A percentile compares a stretch with the other conserved stretches of the same genome.
These are phyloP conservation scores for Plasmodium coatneyi DNA, from an alignment of 169 alveolate genomes.

Conservation along the genomic window DNA sequence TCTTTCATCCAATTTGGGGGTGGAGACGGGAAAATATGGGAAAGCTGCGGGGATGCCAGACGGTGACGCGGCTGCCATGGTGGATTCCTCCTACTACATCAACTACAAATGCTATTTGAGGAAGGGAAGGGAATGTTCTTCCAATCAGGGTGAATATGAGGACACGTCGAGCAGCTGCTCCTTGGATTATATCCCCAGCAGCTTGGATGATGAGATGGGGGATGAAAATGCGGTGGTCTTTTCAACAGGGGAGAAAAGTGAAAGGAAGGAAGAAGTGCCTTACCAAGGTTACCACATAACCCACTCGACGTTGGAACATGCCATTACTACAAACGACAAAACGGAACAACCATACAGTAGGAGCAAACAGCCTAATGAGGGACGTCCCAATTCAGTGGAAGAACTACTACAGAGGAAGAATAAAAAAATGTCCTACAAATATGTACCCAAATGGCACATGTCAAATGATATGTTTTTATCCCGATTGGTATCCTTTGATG, in stretches of 20 bases:
- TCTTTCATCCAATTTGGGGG: conserved; percentile 66
- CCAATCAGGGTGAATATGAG: neutral
- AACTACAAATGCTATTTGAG: conserved; percentile 26
- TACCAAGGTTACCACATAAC: neutral
- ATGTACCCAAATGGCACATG: conserved; percentile 74
- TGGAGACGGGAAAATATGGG: conserved; percentile 22
- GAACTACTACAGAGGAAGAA: neutral
- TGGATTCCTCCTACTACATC: conserved; percentile 42
- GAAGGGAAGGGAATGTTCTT: neutral
- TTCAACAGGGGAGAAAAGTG: neutral
- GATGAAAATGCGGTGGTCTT: neutral
- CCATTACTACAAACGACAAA: neutral
- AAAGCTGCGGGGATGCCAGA: neutral
- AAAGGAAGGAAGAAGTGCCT: neutral
- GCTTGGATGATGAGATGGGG: neutral
- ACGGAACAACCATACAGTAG: neutral
- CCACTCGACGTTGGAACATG: neutral
- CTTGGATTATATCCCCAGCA: conserved; percentile 11
- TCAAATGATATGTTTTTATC: conserved; percentile 75
- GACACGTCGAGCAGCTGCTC: neutral
- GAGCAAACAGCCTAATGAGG: neutral
- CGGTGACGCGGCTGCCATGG: conserved; percentile 23
- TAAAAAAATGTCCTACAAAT: conserved; percentile 64
- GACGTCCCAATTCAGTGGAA: neutral
- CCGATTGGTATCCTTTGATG: conserved; percentile 73